Base-by-base conservation (phyloP, 768 basidiomycete genomes). In the Amanita phalloides region DNA sequence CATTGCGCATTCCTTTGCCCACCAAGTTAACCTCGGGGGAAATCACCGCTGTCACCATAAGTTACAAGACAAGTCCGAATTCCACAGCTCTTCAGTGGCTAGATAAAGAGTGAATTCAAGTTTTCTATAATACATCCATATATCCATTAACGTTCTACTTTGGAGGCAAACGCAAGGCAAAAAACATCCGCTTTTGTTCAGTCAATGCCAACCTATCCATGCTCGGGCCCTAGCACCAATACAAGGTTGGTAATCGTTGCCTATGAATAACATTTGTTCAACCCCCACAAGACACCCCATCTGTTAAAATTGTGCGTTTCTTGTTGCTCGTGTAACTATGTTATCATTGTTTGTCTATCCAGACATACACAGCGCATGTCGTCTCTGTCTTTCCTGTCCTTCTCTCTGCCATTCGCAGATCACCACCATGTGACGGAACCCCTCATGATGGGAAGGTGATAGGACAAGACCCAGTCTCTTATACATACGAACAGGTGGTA, bases 161-260 rank as follows among this genome's bases (percentile, higher is more conserved):
- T 30, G 47, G 47, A 89, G 88, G 53, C 84, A 91, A 67, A 96
- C 92, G 0, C 87, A 89, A 54, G 90, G 90, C 6, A 90, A 90
- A 57, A 69, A 71, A 17, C 86, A 87, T 62, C 84, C 90, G 0
- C 96, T 86, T 67, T 66, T 97, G 13, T 97, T 93, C 71, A 91
- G 89, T 54, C 94, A 96, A 60, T 90, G 86, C 60, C 92, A 96
- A 57, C 90, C 94, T 3, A 95, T 93, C 57, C 85, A 94, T 61
- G 87, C 87, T 2, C 80, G 93, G 26, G 76, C 83, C 3, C 66
- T 95, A 38, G 76, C 79, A 0, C 93, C 92, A 2, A 61, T 90
- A 53, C 91, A 94, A 76, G 86, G 86, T 80, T 38, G 28, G 35
- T 46, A 41, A 17, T 3, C 7, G 49, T 37, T 10, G 28, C 51